A percentile compares a stretch with the other conserved stretches of the same genome.
Conservation (phyloP, 768 basidiomycete species). For the Calocera cornea region DNA sequence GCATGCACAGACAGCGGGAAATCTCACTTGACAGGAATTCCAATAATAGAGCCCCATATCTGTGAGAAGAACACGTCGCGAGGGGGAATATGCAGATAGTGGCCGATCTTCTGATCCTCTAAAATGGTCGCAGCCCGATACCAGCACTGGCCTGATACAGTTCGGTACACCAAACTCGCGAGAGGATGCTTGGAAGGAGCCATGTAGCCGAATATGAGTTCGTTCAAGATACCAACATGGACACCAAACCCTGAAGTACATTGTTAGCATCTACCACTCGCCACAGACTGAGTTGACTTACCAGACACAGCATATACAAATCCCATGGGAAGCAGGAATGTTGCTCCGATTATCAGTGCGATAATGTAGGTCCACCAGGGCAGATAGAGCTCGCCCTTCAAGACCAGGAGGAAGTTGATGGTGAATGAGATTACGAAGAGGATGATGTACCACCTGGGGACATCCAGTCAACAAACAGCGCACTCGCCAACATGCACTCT, state of each 20-base stretch:
- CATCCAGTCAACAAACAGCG: background rate
- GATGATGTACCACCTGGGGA: background rate
- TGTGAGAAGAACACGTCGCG: conserved; percentile 1
- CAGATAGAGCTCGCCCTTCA: conserved; percentile 47
- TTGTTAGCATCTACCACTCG: background rate
- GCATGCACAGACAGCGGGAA: background rate
- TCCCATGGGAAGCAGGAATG: conserved; percentile 2
- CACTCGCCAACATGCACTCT: background rate
- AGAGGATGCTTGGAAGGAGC: conserved; percentile 2
- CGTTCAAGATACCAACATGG: background rate
- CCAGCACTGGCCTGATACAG: conserved; percentile 2
- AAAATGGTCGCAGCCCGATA: background rate
- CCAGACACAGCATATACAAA: conserved; percentile 1
- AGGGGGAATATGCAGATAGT: background rate
- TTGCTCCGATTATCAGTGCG: conserved; percentile 39
- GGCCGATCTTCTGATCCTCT: conserved; percentile 3
- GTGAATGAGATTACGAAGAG: conserved; percentile 2
- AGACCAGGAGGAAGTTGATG: conserved; percentile 40
- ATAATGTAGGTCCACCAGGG: conserved; percentile 51
- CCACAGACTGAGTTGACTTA: background rate
- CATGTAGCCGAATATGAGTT: background rate
- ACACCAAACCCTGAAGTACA: background rate
- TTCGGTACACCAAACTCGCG: background rate
- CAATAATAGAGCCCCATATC: background rate
- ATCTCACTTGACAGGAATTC: background rate